Evolutionary conservation across 1,139 yeast genomes (phyloP).

Genomic region (Debaryomyces coudertii): DNA sequence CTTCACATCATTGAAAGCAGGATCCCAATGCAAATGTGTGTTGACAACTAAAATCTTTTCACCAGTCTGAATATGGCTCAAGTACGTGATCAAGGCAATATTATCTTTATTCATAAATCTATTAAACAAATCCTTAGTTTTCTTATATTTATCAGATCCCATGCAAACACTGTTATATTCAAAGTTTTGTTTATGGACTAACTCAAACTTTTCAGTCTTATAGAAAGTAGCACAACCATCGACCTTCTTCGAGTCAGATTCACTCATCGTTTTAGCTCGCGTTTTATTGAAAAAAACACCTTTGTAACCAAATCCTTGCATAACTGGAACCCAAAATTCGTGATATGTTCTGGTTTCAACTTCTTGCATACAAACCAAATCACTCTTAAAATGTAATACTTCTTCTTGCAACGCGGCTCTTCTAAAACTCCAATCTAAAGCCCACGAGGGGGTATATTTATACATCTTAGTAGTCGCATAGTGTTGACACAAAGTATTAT

Average conservation of each 20-base stretch:
- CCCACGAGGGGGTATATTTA: conserved; percentile 97
- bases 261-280: conserved; percentile 89
- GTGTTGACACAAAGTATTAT: conserved; percentile 92
- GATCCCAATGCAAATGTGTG: conserved; percentile 99
- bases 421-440: conserved; percentile 92
- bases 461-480: conserved; percentile 93
- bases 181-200: conserved; percentile 70
- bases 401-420: conserved; percentile 74
- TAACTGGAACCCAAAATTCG: conserved; percentile 80
- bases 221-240: conserved; percentile 97
- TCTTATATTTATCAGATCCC: conserved; percentile 85
- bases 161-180: conserved; percentile 90
- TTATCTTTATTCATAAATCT: conserved; percentile 97
- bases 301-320: conserved; percentile 75
- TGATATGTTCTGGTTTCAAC: conserved; percentile 87
- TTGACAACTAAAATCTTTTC: conserved; percentile 76
- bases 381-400: conserved; percentile 64
- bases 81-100: conserved; percentile 77
- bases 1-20: conserved; percentile 93
- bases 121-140: conserved; percentile 92
- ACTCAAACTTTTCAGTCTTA: conserved; percentile 66
- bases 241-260: conserved; percentile 80
- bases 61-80: conserved; percentile 75
- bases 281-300: conserved; percentile 86
- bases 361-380: conserved; percentile 90